Percentiles rank a stretch among this genome's conserved stretches.
phyloP scores from a whole-genome alignment of 257 asterid genomes.

The Penstemon davidsonii region DNA sequence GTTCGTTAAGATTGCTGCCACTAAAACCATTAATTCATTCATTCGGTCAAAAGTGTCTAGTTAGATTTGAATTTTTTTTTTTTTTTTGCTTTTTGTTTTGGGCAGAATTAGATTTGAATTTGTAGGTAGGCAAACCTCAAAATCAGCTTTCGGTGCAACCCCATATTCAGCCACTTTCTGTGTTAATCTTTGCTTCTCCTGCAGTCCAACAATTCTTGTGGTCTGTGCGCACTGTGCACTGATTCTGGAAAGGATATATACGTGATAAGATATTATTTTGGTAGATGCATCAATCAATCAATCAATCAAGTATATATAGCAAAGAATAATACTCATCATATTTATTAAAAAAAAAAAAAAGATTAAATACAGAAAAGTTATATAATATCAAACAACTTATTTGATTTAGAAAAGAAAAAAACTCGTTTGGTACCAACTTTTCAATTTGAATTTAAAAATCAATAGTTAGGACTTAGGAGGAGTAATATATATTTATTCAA shows the following conservation, averaged over 20 bases:
- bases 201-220: background rate
- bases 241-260: background rate
- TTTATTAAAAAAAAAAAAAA: no score
- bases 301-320: no score
- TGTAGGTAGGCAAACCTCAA: conserved; percentile 30
- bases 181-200: conserved; percentile 27
- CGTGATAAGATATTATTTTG: conserved; percentile 19
- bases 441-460: background rate
- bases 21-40: background rate
- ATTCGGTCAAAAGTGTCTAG: no score
- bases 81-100: no score
- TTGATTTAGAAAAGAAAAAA: no score
- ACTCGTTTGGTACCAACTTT: background rate
- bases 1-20: background rate
- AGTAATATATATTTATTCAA: background rate
- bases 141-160: conserved; percentile 33
- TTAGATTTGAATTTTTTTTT: background rate
- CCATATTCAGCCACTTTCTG: conserved; percentile 22
- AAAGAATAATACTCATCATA: no score
- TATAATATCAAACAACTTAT: no score
- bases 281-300: background rate
- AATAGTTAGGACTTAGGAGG: background rate
- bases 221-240: background rate
- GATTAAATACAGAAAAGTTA: no score
- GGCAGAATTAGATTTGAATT: background rate